Conservation (phyloP, 768 basidiomycete species). For the Mycena indigotica region DNA sequence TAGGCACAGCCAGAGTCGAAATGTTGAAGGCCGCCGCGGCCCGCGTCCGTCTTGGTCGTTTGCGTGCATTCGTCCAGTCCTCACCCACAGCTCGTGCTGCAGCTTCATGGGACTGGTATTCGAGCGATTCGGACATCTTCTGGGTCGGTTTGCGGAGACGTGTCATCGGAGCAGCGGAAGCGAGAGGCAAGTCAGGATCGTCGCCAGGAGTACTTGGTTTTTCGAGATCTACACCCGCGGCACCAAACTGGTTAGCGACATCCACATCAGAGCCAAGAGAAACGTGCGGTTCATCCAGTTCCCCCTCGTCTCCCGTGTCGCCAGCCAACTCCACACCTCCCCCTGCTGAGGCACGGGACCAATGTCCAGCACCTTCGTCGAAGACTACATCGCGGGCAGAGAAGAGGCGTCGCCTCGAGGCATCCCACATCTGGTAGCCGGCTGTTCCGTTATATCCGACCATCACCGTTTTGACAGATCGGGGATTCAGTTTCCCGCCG, state of each 20-base stretch:
- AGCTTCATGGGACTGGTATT: neutral
- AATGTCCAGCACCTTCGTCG: constrained; percentile 25
- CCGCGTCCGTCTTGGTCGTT: neutral
- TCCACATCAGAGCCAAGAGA: neutral
- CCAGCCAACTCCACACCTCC: constrained; percentile 6
- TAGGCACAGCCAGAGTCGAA: neutral
- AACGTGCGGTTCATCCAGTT: constrained; percentile 5
- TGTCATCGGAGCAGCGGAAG: constrained; percentile 2
- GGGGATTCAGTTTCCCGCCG: constrained; percentile 12
- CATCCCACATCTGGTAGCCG: constrained; percentile 25
- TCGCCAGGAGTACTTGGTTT: neutral
- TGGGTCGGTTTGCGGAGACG: neutral
- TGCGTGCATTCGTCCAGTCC: constrained; percentile 7
- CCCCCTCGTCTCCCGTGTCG: neutral
- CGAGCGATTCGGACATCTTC: neutral
- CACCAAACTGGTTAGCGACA: constrained; percentile 1
- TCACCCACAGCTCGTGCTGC: constrained; percentile 1
- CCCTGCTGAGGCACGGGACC: constrained; percentile 4
- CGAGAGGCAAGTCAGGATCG: neutral
- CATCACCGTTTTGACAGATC: constrained; percentile 24
- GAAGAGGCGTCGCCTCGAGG: constrained; percentile 14
- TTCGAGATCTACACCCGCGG: constrained; percentile 1
- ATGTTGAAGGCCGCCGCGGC: neutral
- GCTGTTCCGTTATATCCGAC: constrained; percentile 26
- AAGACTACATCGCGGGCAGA: constrained; percentile 26